These are phyloP conservation scores for Sporobolomyces roseus DNA, from an alignment of 768 basidiomycete species.

Conservation along the genomic window DNA sequence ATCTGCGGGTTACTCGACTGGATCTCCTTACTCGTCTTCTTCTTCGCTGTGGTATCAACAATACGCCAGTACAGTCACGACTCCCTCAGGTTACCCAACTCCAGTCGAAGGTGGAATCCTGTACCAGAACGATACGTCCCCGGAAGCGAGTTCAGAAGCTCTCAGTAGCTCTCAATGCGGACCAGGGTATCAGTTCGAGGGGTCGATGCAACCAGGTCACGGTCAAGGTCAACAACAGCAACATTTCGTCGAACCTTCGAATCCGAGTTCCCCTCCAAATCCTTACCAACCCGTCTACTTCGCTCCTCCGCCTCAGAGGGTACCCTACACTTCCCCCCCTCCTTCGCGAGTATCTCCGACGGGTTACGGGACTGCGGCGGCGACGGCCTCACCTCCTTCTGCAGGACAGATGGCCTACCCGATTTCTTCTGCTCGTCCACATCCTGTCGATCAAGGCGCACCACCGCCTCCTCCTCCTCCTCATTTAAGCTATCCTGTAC, in stretches of 20 bases:
- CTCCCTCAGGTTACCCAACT: conserved; percentile 4
- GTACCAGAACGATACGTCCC: neutral
- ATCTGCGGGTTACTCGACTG: conserved; percentile 11
- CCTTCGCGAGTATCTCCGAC: neutral
- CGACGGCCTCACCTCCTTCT: neutral
- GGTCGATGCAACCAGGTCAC: neutral
- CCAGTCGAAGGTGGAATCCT: neutral
- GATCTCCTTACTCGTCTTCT: conserved; percentile 12
- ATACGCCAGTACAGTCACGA: conserved; percentile 13
- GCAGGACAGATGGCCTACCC: neutral
- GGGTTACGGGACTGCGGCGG: neutral
- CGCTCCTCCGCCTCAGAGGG: neutral
- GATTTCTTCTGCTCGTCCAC: conserved; percentile 13
- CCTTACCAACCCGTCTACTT: conserved; percentile 20
- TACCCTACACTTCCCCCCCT: neutral
- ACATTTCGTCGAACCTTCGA: neutral
- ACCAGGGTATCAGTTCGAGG: neutral
- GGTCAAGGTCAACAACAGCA: no score
- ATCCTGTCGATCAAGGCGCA: neutral
- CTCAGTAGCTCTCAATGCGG: neutral
- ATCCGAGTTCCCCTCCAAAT: neutral
- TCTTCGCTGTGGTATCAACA: conserved; percentile 15
- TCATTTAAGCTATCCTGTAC: neutral
- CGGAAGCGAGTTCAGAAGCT: neutral
- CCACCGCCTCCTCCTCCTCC: neutral